Percentiles rank a stretch among this genome's conserved stretches.
These are phyloP conservation scores for Apiospora saccharicola DNA, from an alignment of 2,329 filamentous ascomycete species.

Conservation along the genomic window DNA sequence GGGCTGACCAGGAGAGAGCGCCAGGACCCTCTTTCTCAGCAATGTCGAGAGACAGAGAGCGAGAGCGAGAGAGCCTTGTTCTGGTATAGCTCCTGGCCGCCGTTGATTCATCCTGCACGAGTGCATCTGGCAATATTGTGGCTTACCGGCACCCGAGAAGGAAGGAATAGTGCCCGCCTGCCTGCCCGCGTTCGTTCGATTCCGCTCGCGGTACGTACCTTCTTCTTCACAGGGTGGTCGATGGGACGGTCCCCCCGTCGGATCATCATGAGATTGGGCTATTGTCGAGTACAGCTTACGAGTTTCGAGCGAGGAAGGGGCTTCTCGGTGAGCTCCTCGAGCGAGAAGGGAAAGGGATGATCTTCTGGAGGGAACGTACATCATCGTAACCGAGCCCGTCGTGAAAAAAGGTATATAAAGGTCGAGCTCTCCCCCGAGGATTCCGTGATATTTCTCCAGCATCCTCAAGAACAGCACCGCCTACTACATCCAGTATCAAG, in stretches of 20 bases:
- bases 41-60: background rate
- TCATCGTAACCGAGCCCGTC: background rate
- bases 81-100: background rate
- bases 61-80: background rate
- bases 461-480: background rate
- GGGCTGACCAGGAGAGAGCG: background rate
- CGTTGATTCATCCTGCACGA: constrained; percentile 6
- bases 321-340: background rate
- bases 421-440: background rate
- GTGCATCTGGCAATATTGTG: constrained; percentile 17
- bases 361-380: background rate
- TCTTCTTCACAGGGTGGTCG: background rate
- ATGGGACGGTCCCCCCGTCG: background rate
- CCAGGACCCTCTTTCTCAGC: background rate
- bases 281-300: constrained; percentile 10
- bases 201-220: background rate
- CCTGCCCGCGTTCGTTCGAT: background rate
- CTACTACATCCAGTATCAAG: background rate
- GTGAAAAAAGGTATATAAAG: background rate
- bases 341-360: background rate
- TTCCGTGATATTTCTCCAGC: background rate
- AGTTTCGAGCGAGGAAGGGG: background rate
- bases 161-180: background rate
- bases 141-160: constrained; percentile 10
- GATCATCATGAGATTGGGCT: constrained; percentile 16